Base-by-base conservation (phyloP, 768 basidiomycete species). In the Cystofilobasidium capitatum region DNA sequence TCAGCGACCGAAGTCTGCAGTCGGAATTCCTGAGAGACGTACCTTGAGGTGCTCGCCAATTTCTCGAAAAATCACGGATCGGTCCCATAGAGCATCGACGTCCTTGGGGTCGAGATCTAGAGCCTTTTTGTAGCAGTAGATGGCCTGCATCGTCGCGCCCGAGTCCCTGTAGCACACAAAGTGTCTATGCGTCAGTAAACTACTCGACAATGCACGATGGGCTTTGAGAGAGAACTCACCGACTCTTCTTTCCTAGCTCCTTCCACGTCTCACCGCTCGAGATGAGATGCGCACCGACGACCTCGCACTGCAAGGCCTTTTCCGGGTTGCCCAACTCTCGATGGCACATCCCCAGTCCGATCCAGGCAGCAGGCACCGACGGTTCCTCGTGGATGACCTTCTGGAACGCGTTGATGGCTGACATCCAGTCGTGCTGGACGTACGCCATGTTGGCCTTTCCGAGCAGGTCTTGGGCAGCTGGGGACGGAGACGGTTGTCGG, bases 371-470 rank as follows among this genome's bases (percentile, higher is more conserved):
- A 0, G 82, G 80, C 1, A 91, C 88, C 22, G 88, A 84, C 2
- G 93, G 91, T 75, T 99, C 94, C 65, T 92, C 89, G 12, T 90
- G 84, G 63, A 99, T 91, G 71, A 96, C 89, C 74, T 98, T 91
- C 74, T 87, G 86, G 83, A 92, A 88, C 31, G 86, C 82, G 24
- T 84, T 83, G 40, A 91, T 85, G 0, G 91, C 86, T 71, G 86
- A 82, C 2, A 80, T 77, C 12, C 85, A 78, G 64, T 89, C 78
- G 69, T 80, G 83, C 72, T 87, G 84, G 59, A 93, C 83, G 76
- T 89, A 96, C 2, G 88, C 87, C 73, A 88, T 84, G 74, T 92
- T 93, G 26, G 89, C 93, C 64, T 87, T 85, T 33, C 91, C 90
- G 60, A 97, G 84, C 22, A 94, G 69, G 7, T 66, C 71, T 42